These are phyloP conservation scores for Hawksworthiomyces lignivorus DNA, from an alignment of 2,329 filamentous ascomycete species.

Conservation along the genomic window DNA sequence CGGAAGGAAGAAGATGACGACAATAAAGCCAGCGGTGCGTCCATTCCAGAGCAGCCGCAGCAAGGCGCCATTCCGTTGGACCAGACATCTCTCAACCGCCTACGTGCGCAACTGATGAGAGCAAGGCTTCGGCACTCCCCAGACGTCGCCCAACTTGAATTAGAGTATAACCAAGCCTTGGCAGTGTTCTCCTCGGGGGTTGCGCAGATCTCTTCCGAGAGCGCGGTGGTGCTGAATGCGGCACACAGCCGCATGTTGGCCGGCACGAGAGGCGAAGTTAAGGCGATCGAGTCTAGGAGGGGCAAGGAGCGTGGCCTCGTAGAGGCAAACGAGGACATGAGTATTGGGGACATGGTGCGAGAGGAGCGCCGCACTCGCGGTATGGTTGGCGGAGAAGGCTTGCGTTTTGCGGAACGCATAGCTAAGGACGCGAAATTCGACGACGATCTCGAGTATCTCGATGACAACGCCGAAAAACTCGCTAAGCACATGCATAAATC, in stretches of 20 bases:
- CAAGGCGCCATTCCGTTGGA: constrained; percentile 49
- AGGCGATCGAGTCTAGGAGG: constrained; percentile 67
- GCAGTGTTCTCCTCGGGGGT: constrained; percentile 41
- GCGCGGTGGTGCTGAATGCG: constrained; percentile 72
- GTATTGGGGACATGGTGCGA: constrained; percentile 90
- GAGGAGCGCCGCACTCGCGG: constrained; percentile 83
- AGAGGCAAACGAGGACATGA: constrained; percentile 91
- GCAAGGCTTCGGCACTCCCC: constrained; percentile 76
- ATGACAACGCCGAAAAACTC: constrained; percentile 89
- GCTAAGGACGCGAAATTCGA: constrained; percentile 88
- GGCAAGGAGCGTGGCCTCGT: constrained; percentile 79
- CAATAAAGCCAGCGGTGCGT: constrained; percentile 3
- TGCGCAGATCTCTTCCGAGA: constrained; percentile 40
- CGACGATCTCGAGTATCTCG: constrained; percentile 91
- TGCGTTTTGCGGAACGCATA: constrained; percentile 82
- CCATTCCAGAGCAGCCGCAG: constrained; percentile 40
- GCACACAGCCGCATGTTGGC: constrained; percentile 89
- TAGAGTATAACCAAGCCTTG: constrained; percentile 72
- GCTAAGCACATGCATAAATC: constrained; percentile 82
- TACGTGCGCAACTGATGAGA: constrained; percentile 94
- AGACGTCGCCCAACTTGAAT: constrained; percentile 68
- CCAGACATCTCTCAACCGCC: constrained; percentile 73
- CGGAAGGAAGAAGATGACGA: not conserved
- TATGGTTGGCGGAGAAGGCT: constrained; percentile 69
- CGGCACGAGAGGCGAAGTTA: constrained; percentile 65